Conservation (phyloP, 2,329 filamentous ascomycete genomes). For the Amesomyces nigricolor region DNA sequence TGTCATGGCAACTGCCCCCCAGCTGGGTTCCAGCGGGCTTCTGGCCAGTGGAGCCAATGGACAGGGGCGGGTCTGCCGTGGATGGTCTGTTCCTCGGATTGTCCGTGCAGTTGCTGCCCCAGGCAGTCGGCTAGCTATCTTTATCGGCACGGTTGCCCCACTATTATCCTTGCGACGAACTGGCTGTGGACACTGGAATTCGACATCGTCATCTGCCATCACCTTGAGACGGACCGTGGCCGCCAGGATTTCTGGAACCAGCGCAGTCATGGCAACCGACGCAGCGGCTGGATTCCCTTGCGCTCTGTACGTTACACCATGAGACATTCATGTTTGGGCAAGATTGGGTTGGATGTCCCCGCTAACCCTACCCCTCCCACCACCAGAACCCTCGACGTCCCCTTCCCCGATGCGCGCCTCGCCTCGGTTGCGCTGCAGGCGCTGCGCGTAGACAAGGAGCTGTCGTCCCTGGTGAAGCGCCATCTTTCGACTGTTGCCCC, state of each 20-base stretch:
- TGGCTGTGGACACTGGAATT: background rate
- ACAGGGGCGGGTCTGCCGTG: background rate
- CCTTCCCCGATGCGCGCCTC: slow-evolving; percentile 74
- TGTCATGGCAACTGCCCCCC: slow-evolving; percentile 20
- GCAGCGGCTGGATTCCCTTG: slow-evolving; percentile 52
- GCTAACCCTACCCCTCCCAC: slow-evolving; percentile 8
- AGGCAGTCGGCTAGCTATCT: slow-evolving; percentile 11
- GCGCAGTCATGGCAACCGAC: slow-evolving; percentile 35
- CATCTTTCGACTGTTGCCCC: slow-evolving; percentile 47
- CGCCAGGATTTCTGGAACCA: background rate
- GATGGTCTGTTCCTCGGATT: no score
- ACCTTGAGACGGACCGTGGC: background rate
- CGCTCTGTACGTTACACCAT: slow-evolving; percentile 48
- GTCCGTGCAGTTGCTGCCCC: background rate
- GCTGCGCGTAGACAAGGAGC: slow-evolving; percentile 79
- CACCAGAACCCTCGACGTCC: slow-evolving; percentile 64
- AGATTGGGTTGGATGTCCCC: slow-evolving; percentile 13
- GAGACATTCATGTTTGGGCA: background rate
- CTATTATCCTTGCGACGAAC: background rate
- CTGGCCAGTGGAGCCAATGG: background rate
- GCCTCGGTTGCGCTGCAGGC: slow-evolving; percentile 69
- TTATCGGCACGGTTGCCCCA: slow-evolving; percentile 22
- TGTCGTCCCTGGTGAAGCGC: slow-evolving; percentile 76
- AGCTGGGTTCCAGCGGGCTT: background rate
- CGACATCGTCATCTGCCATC: slow-evolving; percentile 9